These are phyloP conservation scores for Salvia rosmarinus DNA, from an alignment of 257 asterid genomes.

Conservation along the genomic window DNA sequence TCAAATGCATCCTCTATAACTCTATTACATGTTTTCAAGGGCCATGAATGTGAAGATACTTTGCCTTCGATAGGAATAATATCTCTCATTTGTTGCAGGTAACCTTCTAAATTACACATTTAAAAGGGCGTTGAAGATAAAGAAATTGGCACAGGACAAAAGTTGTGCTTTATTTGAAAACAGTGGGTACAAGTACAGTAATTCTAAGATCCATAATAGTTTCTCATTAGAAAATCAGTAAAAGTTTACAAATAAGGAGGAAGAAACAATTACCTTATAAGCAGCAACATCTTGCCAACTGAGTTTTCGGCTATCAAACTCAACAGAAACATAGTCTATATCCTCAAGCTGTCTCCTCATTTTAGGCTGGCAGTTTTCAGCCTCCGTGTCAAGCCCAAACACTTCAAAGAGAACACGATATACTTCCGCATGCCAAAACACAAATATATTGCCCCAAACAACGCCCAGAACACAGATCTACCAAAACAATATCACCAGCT, in stretches of 20 bases:
- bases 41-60: neutral
- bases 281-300: conserved; percentile 96
- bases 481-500: conserved; percentile 27
- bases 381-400: conserved; percentile 94
- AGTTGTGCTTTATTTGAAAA: neutral
- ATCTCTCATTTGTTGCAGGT: neutral
- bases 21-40: neutral
- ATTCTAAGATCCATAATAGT: neutral
- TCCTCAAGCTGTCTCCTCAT: conserved; percentile 94
- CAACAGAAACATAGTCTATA: conserved; percentile 89
- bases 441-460: conserved; percentile 96
- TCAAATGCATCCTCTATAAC: neutral
- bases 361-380: conserved; percentile 96
- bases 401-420: conserved; percentile 96
- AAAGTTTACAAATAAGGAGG: neutral
- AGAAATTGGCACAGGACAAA: neutral
- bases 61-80: neutral
- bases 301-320: conserved; percentile 77
- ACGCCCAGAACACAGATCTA: conserved; percentile 98
- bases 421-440: conserved; percentile 97
- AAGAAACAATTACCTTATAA: conserved; percentile 57
- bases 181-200: neutral
- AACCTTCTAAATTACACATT: neutral
- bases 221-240: neutral
- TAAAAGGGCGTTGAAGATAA: neutral